Evolutionary conservation across 2,329 filamentous ascomycete species (phyloP).

Genomic region (Claviceps capensis): DNA sequence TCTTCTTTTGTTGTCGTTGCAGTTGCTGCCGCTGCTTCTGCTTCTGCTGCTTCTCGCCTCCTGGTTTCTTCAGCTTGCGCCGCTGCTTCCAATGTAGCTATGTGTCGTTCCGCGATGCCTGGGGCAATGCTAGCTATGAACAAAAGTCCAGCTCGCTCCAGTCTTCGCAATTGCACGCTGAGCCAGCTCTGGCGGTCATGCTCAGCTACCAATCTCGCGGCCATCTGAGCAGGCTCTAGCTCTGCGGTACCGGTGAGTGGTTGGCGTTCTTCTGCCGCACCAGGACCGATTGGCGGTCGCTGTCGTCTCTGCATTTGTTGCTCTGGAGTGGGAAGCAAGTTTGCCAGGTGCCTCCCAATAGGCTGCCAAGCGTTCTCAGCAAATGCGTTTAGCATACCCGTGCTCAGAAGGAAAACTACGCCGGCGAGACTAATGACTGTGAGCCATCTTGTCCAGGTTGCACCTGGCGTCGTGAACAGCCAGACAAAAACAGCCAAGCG

Average conservation of each 20-base stretch:
- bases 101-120: conserved; percentile 51
- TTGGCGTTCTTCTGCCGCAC: conserved; percentile 13
- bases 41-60: conserved; percentile 27
- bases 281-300: conserved; percentile 11
- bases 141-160: conserved; percentile 46
- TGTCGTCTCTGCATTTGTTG: conserved; percentile 11
- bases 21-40: conserved; percentile 15
- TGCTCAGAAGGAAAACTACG: conserved; percentile 44
- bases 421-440: conserved; percentile 40
- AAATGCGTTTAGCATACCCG: conserved; percentile 41
- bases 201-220: conserved; percentile 38
- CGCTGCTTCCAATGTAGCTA: conserved; percentile 42
- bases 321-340: conserved; percentile 38
- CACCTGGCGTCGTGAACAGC: conserved; percentile 47
- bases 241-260: conserved; percentile 15
- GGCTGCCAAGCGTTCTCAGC: conserved; percentile 42
- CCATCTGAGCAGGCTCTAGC: conserved; percentile 35
- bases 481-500: conserved; percentile 47
- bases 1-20: not conserved
- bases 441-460: conserved; percentile 46
- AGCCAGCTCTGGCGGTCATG: conserved; percentile 20
- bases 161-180: conserved; percentile 30
- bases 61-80: conserved; percentile 29
- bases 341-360: conserved; percentile 44
- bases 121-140: conserved; percentile 54